phyloP scores from a whole-genome alignment of 176 grass and related monocot species.

The Elaeis guineensis region DNA sequence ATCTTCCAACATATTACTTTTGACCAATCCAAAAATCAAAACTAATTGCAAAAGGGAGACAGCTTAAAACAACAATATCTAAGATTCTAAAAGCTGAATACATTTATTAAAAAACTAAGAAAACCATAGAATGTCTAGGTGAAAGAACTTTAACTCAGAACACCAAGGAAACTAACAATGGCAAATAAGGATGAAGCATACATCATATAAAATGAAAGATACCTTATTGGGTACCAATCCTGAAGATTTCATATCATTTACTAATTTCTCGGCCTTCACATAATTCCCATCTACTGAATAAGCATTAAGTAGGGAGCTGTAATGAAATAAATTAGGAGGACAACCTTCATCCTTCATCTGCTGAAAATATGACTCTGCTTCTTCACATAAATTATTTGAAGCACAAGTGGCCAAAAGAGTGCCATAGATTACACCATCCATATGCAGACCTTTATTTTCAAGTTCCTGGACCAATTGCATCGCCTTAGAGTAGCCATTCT shows the following conservation, averaged over 20 bases:
- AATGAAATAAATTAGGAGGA: slow-evolving; percentile 84
- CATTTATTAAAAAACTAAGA: too few species aligned
- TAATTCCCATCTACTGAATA: slow-evolving; percentile 69
- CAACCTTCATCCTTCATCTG: slow-evolving; percentile 87
- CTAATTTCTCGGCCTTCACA: slow-evolving; percentile 63
- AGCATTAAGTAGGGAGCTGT: slow-evolving; percentile 83
- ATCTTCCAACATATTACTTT: too few species aligned
- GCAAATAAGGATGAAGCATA: slow-evolving; percentile 12
- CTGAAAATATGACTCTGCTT: slow-evolving; percentile 80
- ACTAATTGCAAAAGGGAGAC: too few species aligned
- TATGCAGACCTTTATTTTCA: slow-evolving; percentile 44
- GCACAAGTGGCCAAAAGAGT: slow-evolving; percentile 78
- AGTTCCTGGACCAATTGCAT: slow-evolving; percentile 61
- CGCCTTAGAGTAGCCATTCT: slow-evolving; percentile 64
- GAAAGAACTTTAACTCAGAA: too few species aligned
- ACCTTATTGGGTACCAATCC: slow-evolving; percentile 89
- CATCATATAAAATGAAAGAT: slow-evolving; percentile 12
- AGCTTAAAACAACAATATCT: too few species aligned
- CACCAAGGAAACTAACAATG: neutral
- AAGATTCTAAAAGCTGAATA: too few species aligned
- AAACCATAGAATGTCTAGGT: too few species aligned
- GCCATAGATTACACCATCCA: slow-evolving; percentile 91
- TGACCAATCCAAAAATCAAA: too few species aligned
- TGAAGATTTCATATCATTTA: slow-evolving; percentile 66
- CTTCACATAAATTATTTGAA: slow-evolving; percentile 60